phyloP scores from a whole-genome alignment of 2,329 filamentous ascomycete genomes.

The Salinomyces thailandicus region DNA sequence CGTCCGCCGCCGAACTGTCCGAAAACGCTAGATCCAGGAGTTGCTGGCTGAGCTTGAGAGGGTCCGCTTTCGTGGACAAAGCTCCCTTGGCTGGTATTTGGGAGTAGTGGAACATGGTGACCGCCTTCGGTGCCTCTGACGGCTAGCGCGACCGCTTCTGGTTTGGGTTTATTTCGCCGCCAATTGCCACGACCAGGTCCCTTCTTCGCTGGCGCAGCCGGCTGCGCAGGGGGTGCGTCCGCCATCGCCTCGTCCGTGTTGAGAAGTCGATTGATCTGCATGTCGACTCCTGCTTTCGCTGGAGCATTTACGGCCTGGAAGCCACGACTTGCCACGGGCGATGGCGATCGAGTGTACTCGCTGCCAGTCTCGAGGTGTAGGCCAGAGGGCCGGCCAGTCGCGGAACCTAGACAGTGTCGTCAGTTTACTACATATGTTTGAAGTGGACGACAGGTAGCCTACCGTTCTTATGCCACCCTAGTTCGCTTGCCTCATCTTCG shows the following conservation, averaged over 20 bases:
- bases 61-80: conserved; percentile 19
- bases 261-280: conserved; percentile 40
- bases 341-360: conserved; percentile 37
- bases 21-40: conserved; percentile 7
- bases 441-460: conserved; percentile 2
- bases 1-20: conserved; percentile 1
- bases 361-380: conserved; percentile 28
- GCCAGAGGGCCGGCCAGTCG: conserved; percentile 1
- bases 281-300: conserved; percentile 30
- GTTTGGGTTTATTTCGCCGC: conserved; percentile 30
- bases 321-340: conserved; percentile 22
- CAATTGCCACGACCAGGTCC: conserved; percentile 41
- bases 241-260: conserved; percentile 34
- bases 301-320: conserved; percentile 30
- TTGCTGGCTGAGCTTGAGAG: conserved; percentile 8
- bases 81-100: conserved; percentile 20
- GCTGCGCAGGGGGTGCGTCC: conserved; percentile 20
- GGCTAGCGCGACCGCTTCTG: conserved; percentile 7
- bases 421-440: conserved; percentile 1
- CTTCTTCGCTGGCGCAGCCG: conserved; percentile 27
- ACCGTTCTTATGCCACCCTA: conserved; percentile 13
- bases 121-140: conserved; percentile 9
- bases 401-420: conserved; percentile 1
- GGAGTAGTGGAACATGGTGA: conserved; percentile 27
- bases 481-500: conserved; percentile 23